Percentiles rank a stretch among this genome's conserved stretches.
These are phyloP conservation scores for Lentinula guzmanii DNA, from an alignment of 768 basidiomycete genomes.

Conservation along the genomic window DNA sequence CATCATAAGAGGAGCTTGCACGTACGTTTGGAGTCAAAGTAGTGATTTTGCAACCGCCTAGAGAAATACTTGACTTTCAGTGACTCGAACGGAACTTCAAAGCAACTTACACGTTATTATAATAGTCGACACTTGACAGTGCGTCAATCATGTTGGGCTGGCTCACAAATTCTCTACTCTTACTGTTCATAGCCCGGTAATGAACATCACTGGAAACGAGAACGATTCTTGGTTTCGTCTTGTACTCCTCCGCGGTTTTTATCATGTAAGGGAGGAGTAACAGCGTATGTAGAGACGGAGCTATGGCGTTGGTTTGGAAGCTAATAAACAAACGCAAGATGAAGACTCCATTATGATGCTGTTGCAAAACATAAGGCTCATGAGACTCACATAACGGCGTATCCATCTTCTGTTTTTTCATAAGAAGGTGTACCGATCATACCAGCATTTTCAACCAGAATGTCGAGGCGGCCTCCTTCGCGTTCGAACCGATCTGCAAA, in stretches of 20 bases:
- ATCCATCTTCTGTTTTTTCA: conserved; percentile 2
- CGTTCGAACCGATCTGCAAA: conserved; percentile 19
- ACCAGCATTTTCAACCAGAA: conserved; percentile 27
- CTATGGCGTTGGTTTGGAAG: conserved; percentile 41
- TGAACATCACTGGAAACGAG: conserved; percentile 39
- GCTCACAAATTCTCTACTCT: conserved; percentile 17
- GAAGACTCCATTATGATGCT: neutral
- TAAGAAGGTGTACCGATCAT: neutral
- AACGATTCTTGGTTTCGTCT: conserved; percentile 29
- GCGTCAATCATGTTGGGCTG: conserved; percentile 22
- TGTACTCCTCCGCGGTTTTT: conserved; percentile 25
- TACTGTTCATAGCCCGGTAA: conserved; percentile 14
- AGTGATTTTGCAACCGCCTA: conserved; percentile 16
- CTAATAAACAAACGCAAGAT: conserved; percentile 17
- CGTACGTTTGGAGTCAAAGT: conserved; percentile 30
- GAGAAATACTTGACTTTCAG: neutral
- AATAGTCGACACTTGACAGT: conserved; percentile 25
- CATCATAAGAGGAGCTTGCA: neutral
- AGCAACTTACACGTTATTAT: conserved; percentile 16
- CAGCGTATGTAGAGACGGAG: conserved; percentile 32
- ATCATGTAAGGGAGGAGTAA: conserved; percentile 37
- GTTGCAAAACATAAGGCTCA: too few species aligned
- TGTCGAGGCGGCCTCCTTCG: conserved; percentile 13
- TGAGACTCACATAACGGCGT: neutral
- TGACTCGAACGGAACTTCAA: neutral